Evolutionary conservation across 2,329 filamentous ascomycete genomes (phyloP), one percentile per base, ranked within the genome.

Genomic region (Proliferodiscus dingleyae): DNA sequence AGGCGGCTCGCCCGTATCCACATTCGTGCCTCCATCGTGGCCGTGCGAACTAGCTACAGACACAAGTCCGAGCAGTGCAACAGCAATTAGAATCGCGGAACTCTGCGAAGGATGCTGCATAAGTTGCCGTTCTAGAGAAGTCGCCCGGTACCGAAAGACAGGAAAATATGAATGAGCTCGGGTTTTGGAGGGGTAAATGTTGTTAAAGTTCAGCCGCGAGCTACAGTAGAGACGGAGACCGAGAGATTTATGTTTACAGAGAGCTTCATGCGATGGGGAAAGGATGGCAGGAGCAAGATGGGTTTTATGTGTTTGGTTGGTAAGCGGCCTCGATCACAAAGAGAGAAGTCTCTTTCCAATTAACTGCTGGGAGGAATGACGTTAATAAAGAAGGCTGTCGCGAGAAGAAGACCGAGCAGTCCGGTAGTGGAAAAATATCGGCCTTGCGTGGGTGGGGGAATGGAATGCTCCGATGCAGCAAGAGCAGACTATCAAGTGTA

Each of bases 21-120:
- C 66, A 47, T 56, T 55, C 60, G 63, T 65, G 26, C 58, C 60
- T 24, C 58, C 64, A 50, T 62, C 50, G 36, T 54, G 47, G 29
- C 54, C 53, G 19, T 58, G 56, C 40, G 51, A 55, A 24, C 45
- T 38, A 44, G 46, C 55, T 32, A 49, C 36, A n/a, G 50, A 49
- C 3, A 37, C 30, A 37, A 57, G 39, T 36, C 48, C 49, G 24
- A 56, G 45, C 40, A 57, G 49, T 9, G 51, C n/a, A 19, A 33
- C 45, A 41, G 34, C 44, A 24, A 46, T 37, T 22, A 52, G 43
- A 28, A 36, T 24, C 16, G 39, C 28, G 41, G 21, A 32, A 21
- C 37, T 47, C 9, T 16, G 30, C 29, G 37, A 41, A 24, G 23
- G 19, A 16, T 19, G n/a, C 46, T 43, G 47, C 55, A 57, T 57